Evolutionary conservation across 2,329 filamentous ascomycete genomes (phyloP).

Genomic region (Xylariaceae sp.): DNA sequence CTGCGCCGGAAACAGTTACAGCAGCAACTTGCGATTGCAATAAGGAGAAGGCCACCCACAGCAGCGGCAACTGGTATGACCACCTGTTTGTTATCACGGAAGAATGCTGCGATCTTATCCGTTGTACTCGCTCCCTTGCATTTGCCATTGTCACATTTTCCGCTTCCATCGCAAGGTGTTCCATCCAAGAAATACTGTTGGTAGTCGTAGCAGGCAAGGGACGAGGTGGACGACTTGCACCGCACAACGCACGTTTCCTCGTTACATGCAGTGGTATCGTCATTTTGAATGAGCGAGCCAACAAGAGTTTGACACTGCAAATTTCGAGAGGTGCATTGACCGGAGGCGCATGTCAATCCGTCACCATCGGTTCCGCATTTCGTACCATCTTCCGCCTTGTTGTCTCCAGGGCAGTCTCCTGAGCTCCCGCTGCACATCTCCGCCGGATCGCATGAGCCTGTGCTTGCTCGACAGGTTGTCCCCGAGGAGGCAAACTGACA

Average conservation of each 20-base stretch:
- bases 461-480: slow-evolving; percentile 76
- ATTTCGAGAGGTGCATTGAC: slow-evolving; percentile 90
- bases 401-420: slow-evolving; percentile 71
- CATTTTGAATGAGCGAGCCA: slow-evolving; percentile 67
- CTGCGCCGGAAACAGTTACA: slow-evolving; percentile 49
- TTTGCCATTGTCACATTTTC: slow-evolving; percentile 71
- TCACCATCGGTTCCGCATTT: slow-evolving; percentile 62
- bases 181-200: slow-evolving; percentile 94
- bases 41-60: slow-evolving; percentile 67
- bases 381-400: slow-evolving; percentile 64
- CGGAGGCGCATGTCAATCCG: slow-evolving; percentile 76
- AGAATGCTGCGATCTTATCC: slow-evolving; percentile 71
- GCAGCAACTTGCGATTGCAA: slow-evolving; percentile 67
- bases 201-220: slow-evolving; percentile 66
- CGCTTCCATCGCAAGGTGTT: slow-evolving; percentile 76
- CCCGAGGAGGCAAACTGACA: slow-evolving; percentile 65
- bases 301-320: slow-evolving; percentile 83
- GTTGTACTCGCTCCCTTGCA: slow-evolving; percentile 69
- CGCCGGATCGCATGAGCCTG: slow-evolving; percentile 76
- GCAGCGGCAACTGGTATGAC: slow-evolving; percentile 75
- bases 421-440: slow-evolving; percentile 75
- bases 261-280: slow-evolving; percentile 78
- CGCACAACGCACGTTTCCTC: slow-evolving; percentile 68
- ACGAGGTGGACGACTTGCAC: slow-evolving; percentile 68
- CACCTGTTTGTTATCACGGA: slow-evolving; percentile 70